phyloP scores from a whole-genome alignment of 306 rosid genomes.

The Cajanus cajan region DNA sequence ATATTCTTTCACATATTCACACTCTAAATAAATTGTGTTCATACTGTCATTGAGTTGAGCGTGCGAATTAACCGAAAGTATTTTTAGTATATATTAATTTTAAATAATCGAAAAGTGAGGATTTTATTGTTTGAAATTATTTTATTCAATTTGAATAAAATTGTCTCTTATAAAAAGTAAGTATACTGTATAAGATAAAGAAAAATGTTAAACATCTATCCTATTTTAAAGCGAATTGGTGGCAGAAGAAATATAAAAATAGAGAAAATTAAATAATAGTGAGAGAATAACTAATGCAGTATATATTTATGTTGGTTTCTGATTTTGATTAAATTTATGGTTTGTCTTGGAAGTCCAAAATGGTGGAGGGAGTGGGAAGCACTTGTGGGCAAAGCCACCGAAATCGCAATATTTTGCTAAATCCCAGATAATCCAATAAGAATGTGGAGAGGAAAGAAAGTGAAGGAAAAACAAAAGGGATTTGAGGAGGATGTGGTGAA shows the following conservation, averaged over 20 bases:
- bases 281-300: no score
- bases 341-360: conserved; percentile 6
- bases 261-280: no score
- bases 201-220: no score
- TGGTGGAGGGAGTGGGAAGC: conserved; percentile 41
- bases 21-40: not conserved
- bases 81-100: no score
- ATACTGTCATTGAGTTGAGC: not conserved
- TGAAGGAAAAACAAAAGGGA: not conserved
- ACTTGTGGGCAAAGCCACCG: conserved; percentile 19
- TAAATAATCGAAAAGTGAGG: not conserved
- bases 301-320: no score
- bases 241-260: no score
- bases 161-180: no score
- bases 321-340: not conserved
- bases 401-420: conserved; percentile 17
- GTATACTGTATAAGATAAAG: no score
- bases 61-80: no score
- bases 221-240: no score
- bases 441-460: not conserved
- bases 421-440: not conserved
- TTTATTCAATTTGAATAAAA: no score
- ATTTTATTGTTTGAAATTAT: no score
- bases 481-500: not conserved
- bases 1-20: not conserved